Evolutionary conservation across 2,329 filamentous ascomycete species (phyloP), one percentile per base, ranked within the genome.

Genomic region (Falciphora oryzae): DNA sequence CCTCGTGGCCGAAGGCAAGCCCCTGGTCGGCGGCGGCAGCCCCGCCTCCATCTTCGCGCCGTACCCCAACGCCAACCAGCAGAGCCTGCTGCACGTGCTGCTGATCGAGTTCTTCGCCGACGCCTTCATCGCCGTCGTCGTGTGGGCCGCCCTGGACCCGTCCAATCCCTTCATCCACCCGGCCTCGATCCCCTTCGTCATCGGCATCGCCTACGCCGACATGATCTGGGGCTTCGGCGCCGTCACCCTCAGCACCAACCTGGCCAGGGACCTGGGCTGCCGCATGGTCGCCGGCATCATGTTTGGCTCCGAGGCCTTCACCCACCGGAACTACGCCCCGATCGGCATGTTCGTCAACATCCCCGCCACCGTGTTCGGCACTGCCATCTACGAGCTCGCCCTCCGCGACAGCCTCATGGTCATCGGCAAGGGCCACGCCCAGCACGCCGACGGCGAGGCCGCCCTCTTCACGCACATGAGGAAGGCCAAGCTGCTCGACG

Each of bases 91-190:
- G 18, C 85, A 82, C 70, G 71, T 87, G 0, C 84, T 87, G 73
- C 71, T 85, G 63, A 82, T 82, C 65, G 85, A 87, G 70, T 87
- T 84, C 71, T 85, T 87, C 68, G 83, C 84, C 32, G 81, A 84
- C 69, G 76, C 73, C 64, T 85, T 85, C 73, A 81, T 87, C 64
- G 81, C 79, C 32, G 76, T 86, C 65, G 74, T 85, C 18, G 85
- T 87, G 71, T 87, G 84, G 83, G 78, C 83, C 10, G 77, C 76
- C 59, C 76, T 86, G 38, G 85, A 87, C 71, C 82, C 82, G 0
- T 81, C 83, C 14, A 87, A 87, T 71, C 83, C 83, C 0, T 86
- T 86, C 70, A 75, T 86, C 31, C 72, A 77, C 10, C 77, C 83
- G 7, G 65, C 74, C 13, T 73, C 74, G 29, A 80, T 79, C 1